Evolutionary conservation across 306 rosid species (phyloP).

Genomic region (Gillenia trifoliata): DNA sequence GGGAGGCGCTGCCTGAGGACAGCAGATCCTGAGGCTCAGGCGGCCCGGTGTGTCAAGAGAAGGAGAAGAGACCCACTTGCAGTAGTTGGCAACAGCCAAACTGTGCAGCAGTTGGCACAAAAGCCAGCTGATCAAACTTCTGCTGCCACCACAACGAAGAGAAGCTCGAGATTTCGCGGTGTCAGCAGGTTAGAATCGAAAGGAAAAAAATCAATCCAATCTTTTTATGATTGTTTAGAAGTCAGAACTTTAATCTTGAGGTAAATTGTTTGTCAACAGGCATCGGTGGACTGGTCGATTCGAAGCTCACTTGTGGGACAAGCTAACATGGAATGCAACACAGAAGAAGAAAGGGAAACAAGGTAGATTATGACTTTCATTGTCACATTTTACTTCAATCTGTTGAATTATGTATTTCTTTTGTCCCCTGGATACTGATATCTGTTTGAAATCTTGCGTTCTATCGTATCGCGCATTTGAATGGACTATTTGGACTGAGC

Average conservation of each 20-base stretch:
- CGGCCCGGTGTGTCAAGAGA: constrained; percentile 38
- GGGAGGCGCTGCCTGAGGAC: constrained; percentile 17
- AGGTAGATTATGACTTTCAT: not conserved
- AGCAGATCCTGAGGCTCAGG: constrained; percentile 31
- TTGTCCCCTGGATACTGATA: not conserved
- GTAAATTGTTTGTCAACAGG: constrained; percentile 83
- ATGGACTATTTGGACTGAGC: not conserved
- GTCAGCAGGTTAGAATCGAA: too few species aligned
- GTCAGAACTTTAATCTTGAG: too few species aligned
- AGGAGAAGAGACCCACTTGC: constrained; percentile 35
- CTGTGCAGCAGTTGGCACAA: constrained; percentile 12
- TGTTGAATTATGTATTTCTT: not conserved
- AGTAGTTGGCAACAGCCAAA: constrained; percentile 16
- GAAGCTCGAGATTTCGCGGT: constrained; percentile 79
- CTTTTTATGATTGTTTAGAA: too few species aligned
- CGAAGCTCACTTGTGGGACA: constrained; percentile 95
- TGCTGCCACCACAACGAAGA: constrained; percentile 47
- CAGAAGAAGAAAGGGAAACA: constrained; percentile 96
- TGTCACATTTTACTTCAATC: not conserved
- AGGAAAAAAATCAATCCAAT: too few species aligned
- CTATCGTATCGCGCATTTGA: not conserved
- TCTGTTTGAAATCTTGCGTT: not conserved
- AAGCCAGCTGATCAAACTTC: constrained; percentile 35
- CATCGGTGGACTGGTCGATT: constrained; percentile 93
- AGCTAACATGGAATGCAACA: constrained; percentile 84